A percentile compares a stretch with the other conserved stretches of the same genome.
Evolutionary conservation across 2,329 filamentous ascomycete genomes (phyloP).

Genomic region (Emmonsia crescens): DNA sequence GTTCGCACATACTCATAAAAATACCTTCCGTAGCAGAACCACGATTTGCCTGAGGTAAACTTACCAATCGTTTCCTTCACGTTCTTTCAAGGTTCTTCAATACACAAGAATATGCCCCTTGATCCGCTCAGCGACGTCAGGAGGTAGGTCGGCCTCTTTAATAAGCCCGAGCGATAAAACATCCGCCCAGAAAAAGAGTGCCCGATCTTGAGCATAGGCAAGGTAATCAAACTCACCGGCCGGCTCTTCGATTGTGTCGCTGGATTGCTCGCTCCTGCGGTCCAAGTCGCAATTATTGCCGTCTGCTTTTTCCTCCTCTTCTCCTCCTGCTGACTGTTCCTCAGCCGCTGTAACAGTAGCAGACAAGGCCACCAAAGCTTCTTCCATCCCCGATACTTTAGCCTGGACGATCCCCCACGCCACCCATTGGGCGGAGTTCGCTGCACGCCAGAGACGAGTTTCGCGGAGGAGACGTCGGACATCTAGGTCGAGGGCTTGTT

Average conservation of each 20-base stretch:
- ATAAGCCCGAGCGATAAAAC: conserved; percentile 66
- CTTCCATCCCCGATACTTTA: conserved; percentile 63
- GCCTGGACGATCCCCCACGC: conserved; percentile 96
- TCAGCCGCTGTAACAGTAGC: conserved; percentile 14
- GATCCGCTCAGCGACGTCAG: conserved; percentile 50
- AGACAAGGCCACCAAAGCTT: conserved; percentile 18
- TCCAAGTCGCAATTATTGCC: background rate
- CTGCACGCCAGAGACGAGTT: conserved; percentile 71
- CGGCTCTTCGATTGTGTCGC: background rate
- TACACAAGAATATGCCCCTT: conserved; percentile 55
- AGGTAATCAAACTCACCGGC: conserved; percentile 87
- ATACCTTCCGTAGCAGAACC: background rate
- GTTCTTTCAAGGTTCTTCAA: conserved; percentile 25
- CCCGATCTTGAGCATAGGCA: conserved; percentile 78
- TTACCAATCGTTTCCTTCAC: background rate
- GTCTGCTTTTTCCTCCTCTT: conserved; percentile 2
- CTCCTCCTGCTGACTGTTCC: conserved; percentile 7
- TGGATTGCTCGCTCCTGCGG: background rate
- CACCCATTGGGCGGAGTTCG: conserved; percentile 83
- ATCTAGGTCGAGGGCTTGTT: conserved; percentile 55
- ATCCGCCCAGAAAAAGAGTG: conserved; percentile 92
- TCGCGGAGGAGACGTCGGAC: conserved; percentile 65
- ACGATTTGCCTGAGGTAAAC: background rate
- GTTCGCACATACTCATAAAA: background rate
- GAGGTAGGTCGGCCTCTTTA: conserved; percentile 63